Conservation (phyloP, 1,284 basidiomycete genomes). For the Mycocalia duriaeana region DNA sequence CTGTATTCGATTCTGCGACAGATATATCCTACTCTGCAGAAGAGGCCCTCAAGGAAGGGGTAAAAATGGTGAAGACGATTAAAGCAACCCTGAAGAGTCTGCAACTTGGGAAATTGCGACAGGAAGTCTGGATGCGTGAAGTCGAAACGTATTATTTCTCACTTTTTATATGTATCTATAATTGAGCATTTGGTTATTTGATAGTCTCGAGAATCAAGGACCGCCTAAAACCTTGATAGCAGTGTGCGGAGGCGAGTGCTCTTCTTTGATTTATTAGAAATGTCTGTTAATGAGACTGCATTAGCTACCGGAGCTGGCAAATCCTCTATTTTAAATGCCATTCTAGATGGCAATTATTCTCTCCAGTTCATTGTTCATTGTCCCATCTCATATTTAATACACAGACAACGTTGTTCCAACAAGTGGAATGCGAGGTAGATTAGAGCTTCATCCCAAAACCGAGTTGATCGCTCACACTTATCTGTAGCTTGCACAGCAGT, state of each 20-base stretch:
- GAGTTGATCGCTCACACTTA: constrained; percentile 4
- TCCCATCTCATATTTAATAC: too few relatives aligned
- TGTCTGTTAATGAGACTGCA: constrained; percentile 5
- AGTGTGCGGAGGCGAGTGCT: constrained; percentile 48
- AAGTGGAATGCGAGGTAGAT: constrained; percentile 55
- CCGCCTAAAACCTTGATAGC: constrained; percentile 55
- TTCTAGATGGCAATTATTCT: constrained; percentile 43
- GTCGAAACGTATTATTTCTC: constrained; percentile 16
- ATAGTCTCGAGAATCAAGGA: constrained; percentile 43
- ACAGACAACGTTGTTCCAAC: constrained; percentile 60
- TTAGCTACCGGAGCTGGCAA: constrained; percentile 59
- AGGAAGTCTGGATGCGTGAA: constrained; percentile 57
- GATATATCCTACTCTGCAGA: constrained; percentile 50
- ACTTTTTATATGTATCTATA: background rate
- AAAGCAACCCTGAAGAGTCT: constrained; percentile 39
- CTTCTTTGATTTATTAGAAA: constrained; percentile 1
- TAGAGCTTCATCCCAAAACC: background rate
- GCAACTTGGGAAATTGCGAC: constrained; percentile 47
- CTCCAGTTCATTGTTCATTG: background rate
- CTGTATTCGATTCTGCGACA: constrained; percentile 22
- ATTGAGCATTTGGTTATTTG: too few relatives aligned
- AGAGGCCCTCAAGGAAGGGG: constrained; percentile 42
- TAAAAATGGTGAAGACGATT: constrained; percentile 48
- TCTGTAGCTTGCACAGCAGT: constrained; percentile 59
- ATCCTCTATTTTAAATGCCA: constrained; percentile 54